Evolutionary conservation across 2,329 filamentous ascomycete genomes (phyloP).

Genomic region (Cercospora sp.): DNA sequence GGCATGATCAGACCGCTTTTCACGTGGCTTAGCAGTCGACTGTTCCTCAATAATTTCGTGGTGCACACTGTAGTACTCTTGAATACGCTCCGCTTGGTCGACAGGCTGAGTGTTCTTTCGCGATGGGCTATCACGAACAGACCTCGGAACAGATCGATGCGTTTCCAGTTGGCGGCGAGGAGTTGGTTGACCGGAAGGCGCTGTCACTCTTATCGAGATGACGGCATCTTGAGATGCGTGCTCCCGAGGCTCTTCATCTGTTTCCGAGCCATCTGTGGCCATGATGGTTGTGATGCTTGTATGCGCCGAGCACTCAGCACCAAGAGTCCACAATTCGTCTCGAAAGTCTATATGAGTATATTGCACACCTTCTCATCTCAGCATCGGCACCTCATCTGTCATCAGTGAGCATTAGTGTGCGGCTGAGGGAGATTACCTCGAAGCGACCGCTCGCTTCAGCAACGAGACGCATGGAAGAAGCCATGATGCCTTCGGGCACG

Average conservation of each 20-base stretch:
- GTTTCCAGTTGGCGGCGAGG: not conserved
- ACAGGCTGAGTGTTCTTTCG: not conserved
- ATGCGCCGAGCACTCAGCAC: not conserved
- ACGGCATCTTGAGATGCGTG: not conserved
- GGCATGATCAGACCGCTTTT: not conserved
- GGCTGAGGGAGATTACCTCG: slow-evolving; percentile 9
- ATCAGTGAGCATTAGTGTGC: slow-evolving; percentile 5
- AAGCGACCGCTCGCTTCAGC: slow-evolving; percentile 5
- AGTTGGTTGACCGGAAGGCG: not conserved
- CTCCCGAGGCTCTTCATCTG: not conserved
- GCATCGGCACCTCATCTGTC: not conserved
- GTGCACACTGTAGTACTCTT: slow-evolving; percentile 2
- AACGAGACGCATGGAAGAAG: not conserved
- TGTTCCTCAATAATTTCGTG: not conserved
- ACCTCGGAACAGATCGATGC: not conserved
- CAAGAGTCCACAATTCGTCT: not conserved
- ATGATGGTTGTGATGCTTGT: not conserved
- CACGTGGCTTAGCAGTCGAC: not conserved
- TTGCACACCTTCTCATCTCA: not conserved
- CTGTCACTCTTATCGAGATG: not conserved
- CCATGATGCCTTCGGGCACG: not conserved
- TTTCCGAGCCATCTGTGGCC: not conserved
- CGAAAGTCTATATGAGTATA: not conserved
- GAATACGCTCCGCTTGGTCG: slow-evolving; percentile 1
- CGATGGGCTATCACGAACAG: not conserved